Conservation (phyloP, 768 basidiomycete species). For the Gymnopilus junonius region DNA sequence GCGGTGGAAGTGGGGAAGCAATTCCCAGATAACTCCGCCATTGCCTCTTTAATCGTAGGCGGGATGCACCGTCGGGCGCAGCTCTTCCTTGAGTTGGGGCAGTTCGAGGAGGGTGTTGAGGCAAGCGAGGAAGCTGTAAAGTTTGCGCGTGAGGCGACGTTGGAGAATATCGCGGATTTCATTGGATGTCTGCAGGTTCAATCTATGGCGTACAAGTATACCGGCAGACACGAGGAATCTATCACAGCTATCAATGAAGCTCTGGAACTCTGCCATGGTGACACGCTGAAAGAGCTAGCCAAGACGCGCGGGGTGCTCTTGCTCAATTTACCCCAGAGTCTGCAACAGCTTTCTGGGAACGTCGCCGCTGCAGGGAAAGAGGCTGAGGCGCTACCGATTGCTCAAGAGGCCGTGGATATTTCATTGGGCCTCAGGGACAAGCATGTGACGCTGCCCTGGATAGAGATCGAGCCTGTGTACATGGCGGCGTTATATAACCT, state of each 20-base stretch:
- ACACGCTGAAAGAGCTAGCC: background rate
- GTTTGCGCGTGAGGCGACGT: slow-evolving; percentile 1
- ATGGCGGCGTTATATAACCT: slow-evolving; percentile 3
- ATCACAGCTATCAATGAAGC: slow-evolving; percentile 9
- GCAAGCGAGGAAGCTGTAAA: slow-evolving; percentile 6
- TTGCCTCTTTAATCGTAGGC: background rate
- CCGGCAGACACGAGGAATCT: background rate
- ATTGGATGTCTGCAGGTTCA: slow-evolving; percentile 12
- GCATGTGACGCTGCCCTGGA: slow-evolving; percentile 9
- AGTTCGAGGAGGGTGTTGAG: slow-evolving; percentile 6
- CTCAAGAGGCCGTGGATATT: slow-evolving; percentile 8
- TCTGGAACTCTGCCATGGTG: slow-evolving; percentile 7
- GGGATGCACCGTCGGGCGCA: slow-evolving; percentile 16
- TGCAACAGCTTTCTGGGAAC: slow-evolving; percentile 1
- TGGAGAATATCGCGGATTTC: slow-evolving; percentile 5
- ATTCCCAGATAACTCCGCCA: background rate
- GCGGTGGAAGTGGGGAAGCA: slow-evolving; percentile 9
- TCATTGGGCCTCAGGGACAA: slow-evolving; percentile 1
- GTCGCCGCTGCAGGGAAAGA: slow-evolving; percentile 4
- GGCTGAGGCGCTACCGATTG: slow-evolving; percentile 5
- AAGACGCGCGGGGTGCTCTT: background rate
- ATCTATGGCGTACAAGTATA: slow-evolving; percentile 2
- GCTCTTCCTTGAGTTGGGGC: slow-evolving; percentile 8
- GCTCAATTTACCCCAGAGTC: slow-evolving; percentile 4
- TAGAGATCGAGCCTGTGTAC: slow-evolving; percentile 9